Conservation (phyloP, 2,329 filamentous ascomycete species). For the Epichloe amarillans region DNA sequence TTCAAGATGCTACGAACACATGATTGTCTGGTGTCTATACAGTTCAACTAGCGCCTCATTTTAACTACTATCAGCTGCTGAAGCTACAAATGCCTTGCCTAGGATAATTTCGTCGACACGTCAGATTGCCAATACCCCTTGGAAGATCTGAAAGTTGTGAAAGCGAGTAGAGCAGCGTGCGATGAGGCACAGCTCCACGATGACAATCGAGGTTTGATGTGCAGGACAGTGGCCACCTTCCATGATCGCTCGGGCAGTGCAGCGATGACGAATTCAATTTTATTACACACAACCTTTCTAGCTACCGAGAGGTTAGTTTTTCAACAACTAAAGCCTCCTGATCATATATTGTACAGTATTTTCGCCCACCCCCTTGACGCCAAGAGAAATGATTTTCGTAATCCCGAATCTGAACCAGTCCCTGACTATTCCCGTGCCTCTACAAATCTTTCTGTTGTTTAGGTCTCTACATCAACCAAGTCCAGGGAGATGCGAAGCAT, state of each 20-base stretch:
- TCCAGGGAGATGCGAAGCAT: background rate
- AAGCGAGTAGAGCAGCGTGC: too few relatives aligned
- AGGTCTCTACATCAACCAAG: background rate
- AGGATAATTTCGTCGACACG: background rate
- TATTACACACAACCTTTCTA: background rate
- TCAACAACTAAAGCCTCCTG: background rate
- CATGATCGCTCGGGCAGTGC: background rate
- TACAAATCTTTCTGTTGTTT: background rate
- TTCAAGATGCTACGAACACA: slow-evolving; percentile 3
- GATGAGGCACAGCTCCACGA: too few relatives aligned
- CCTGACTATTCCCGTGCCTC: background rate
- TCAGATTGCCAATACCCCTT: too few relatives aligned
- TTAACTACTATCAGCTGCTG: slow-evolving; percentile 1
- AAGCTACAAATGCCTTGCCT: background rate
- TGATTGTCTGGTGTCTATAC: slow-evolving; percentile 4
- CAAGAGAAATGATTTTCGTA: background rate
- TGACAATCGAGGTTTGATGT: too few relatives aligned
- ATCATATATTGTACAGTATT: background rate
- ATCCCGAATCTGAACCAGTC: background rate
- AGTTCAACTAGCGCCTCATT: slow-evolving; percentile 5
- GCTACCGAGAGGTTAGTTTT: background rate
- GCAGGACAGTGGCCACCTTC: too few relatives aligned
- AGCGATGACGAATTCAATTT: background rate
- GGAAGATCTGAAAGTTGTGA: too few relatives aligned
- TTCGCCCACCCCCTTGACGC: background rate